Evolutionary conservation across 345 rosid species (phyloP), one percentile per base, ranked within the genome.

Genomic region (Stellera chamaejasme): DNA sequence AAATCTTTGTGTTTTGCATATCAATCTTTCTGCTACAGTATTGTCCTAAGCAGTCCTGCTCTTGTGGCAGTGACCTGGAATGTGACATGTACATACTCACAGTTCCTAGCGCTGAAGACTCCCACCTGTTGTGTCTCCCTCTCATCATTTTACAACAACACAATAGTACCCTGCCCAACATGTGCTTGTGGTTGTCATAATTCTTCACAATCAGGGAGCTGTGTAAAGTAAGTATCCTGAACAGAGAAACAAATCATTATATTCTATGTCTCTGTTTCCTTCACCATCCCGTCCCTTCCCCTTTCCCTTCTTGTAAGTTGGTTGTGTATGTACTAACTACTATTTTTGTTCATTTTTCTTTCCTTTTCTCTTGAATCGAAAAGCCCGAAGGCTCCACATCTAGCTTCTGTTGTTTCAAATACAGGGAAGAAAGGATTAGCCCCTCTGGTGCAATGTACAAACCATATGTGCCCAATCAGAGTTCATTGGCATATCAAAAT

Each of bases 101-200:
- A 92, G 64, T 80, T 85, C 64, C 77, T 86, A 48, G 85, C 93
- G 48, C 82, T 68, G 56, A 82, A 72, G 65, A 69, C 84, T 41
- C 98, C 95, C 4, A 76, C 84, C 58, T 92, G 97, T 66, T 92
- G 98, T 42, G 97, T 88, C 52, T 92, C 98, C 2, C 87, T 92
- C 56, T 84, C 98, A 48, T 78, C 97, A 15, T 92, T 92, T 80
- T 86, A 88, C 60, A 84, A 82, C 12, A 53, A 74, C 63, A 81
- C 93, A 9, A 78, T 92, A 54, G 84, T 84, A 26, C 72, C 87
- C 8, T 88, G 98, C 60, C 89, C 92, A 11, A 81, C 67, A 52
- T 92, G 93, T 69, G 54, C 95, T 50, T 92, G 98, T 78, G 95
- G 91, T 62, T 84, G 97, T 80, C 88, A 67, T 67, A 82, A 70